Evolutionary conservation across 352 stramenopile genomes (phyloP).

Genomic region (Blastocystis sp.): DNA sequence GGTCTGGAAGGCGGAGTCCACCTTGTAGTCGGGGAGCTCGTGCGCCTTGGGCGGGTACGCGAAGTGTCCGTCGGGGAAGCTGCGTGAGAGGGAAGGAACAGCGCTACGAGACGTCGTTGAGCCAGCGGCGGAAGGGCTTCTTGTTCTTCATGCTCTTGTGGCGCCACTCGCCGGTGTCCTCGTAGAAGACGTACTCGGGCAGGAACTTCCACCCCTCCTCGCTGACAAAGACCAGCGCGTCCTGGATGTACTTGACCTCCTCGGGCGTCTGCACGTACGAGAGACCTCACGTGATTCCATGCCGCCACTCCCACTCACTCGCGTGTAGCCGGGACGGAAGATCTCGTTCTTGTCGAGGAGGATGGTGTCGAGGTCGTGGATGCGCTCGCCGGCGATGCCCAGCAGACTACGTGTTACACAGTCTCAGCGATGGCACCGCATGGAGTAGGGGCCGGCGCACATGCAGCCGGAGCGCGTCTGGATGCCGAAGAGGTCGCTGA

Average conservation of each 20-base stretch:
- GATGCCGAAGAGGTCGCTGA: constrained; percentile 93
- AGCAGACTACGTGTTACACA: constrained; percentile 68
- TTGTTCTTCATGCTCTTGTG: constrained; percentile 69
- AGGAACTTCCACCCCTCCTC: constrained; percentile 81
- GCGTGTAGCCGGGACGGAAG: constrained; percentile 81
- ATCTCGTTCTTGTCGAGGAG: constrained; percentile 79
- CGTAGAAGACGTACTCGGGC: constrained; percentile 82
- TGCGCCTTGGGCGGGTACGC: constrained; percentile 4
- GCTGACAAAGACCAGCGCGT: constrained; percentile 80
- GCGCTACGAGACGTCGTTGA: constrained; percentile 56
- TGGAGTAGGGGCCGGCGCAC: constrained; percentile 82
- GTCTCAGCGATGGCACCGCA: background rate
- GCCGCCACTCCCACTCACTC: constrained; percentile 72
- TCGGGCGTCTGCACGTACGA: constrained; percentile 63
- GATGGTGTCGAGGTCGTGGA: constrained; percentile 69
- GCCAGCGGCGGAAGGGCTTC: constrained; percentile 62
- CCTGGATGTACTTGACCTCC: constrained; percentile 81
- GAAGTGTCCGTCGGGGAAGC: background rate
- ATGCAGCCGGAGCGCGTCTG: constrained; percentile 79
- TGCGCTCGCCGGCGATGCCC: constrained; percentile 68
- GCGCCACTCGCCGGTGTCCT: constrained; percentile 82
- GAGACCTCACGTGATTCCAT: constrained; percentile 65
- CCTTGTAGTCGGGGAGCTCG: background rate
- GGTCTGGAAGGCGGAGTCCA: background rate
- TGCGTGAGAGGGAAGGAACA: background rate